Percentiles rank a stretch among this genome's conserved stretches.
These are phyloP conservation scores for Fragilaria crotonensis DNA, from an alignment of 108 stramenopile genomes.

Conservation along the genomic window DNA sequence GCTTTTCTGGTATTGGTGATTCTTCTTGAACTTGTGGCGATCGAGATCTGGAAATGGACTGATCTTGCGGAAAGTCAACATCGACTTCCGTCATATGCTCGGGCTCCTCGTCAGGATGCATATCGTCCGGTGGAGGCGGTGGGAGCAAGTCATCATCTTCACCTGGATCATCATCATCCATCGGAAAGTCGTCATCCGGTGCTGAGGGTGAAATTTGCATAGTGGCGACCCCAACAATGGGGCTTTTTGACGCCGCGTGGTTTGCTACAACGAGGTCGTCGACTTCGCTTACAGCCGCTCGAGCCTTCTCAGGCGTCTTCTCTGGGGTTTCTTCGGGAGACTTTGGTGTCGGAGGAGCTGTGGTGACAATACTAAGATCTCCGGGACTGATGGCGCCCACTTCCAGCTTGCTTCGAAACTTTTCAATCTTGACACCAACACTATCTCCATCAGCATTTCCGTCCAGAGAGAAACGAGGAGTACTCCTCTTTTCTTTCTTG, in stretches of 20 bases:
- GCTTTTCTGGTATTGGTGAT: slow-evolving; percentile 2
- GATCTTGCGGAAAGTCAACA: too few species aligned
- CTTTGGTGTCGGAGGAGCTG: slow-evolving; percentile 26
- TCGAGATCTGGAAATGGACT: too few species aligned
- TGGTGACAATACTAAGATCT: slow-evolving; percentile 36
- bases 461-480: neutral
- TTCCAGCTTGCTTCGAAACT: neutral
- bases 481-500: neutral
- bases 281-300: neutral
- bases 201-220: neutral
- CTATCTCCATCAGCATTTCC: neutral
- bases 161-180: slow-evolving; percentile 13
- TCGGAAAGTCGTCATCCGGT: neutral
- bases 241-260: neutral
- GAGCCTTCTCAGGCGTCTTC: neutral
- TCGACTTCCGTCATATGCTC: too few species aligned
- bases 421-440: neutral
- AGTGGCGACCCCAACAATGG: neutral
- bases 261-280: neutral
- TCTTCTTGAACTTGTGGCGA: slow-evolving; percentile 4
- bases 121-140: neutral
- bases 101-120: slow-evolving; percentile 2
- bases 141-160: slow-evolving; percentile 8
- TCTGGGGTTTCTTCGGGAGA: neutral
- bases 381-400: slow-evolving; percentile 18